phyloP scores from a whole-genome alignment of 441 rosid genomes.

The Pelargonium exstipulatum region DNA sequence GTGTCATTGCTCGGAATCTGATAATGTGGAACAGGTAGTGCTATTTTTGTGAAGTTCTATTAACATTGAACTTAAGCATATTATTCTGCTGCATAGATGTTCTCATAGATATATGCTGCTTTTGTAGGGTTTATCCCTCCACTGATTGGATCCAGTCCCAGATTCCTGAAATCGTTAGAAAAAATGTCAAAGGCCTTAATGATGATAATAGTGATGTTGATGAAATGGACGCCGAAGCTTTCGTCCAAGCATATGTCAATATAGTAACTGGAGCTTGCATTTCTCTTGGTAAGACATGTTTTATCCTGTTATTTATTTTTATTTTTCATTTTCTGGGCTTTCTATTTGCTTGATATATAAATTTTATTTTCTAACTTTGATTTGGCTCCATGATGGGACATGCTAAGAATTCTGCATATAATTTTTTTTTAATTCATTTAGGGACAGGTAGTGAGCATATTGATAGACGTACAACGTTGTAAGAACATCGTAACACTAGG shows the following conservation, averaged over 20 bases:
- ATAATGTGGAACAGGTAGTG: conserved; percentile 93
- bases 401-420: conserved; percentile 5
- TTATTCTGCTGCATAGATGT: conserved; percentile 1
- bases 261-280: conserved; percentile 93
- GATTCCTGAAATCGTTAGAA: conserved; percentile 73
- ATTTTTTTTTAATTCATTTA: background rate
- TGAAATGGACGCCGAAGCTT: conserved; percentile 77
- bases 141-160: conserved; percentile 83
- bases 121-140: conserved; percentile 69
- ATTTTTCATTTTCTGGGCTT: background rate
- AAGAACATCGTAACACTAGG: background rate
- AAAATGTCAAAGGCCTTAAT: conserved; percentile 53
- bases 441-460: background rate
- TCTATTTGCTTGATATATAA: background rate
- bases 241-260: conserved; percentile 87
- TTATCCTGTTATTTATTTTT: conserved; percentile 9
- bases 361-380: background rate
- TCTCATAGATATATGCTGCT: conserved; percentile 17
- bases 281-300: conserved; percentile 63
- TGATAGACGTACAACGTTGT: background rate
- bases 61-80: conserved; percentile 19
- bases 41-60: conserved; percentile 13
- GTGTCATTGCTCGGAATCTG: conserved; percentile 90
- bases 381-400: conserved; percentile 2
- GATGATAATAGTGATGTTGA: conserved; percentile 62